A percentile compares a stretch with the other conserved stretches of the same genome.
Conservation (phyloP, 164 flowering plant genomes). For the Chloranthus sessilifolius region DNA sequence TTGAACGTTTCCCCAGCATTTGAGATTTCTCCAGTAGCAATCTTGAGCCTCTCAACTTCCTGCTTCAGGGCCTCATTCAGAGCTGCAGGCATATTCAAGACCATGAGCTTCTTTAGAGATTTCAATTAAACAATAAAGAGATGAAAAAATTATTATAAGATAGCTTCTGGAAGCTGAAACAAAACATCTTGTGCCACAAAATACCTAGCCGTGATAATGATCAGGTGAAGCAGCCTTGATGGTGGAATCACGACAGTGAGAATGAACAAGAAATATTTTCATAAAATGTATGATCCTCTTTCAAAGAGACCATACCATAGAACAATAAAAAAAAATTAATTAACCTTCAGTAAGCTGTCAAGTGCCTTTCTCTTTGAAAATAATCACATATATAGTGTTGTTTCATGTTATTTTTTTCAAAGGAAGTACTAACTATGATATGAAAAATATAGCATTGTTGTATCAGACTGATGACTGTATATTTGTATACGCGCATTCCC, state of each 20-base stretch:
- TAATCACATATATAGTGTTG: too few relatives aligned
- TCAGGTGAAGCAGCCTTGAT: not conserved
- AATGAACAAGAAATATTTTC: not conserved
- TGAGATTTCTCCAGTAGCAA: slow-evolving; percentile 64
- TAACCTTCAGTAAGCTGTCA: too few relatives aligned
- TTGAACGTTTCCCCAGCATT: slow-evolving; percentile 48
- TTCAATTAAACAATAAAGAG: not conserved
- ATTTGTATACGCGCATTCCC: too few relatives aligned
- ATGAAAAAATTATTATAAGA: not conserved
- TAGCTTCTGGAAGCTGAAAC: not conserved
- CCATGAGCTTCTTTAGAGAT: not conserved
- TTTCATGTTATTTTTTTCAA: too few relatives aligned
- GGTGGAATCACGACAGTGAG: not conserved
- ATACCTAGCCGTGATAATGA: not conserved
- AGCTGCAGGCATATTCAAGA: slow-evolving; percentile 32
- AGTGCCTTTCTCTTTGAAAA: too few relatives aligned
- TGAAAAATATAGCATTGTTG: too few relatives aligned
- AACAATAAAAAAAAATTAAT: too few relatives aligned
- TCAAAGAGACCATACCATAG: too few relatives aligned
- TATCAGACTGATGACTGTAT: too few relatives aligned
- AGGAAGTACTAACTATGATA: too few relatives aligned
- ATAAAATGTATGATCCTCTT: too few relatives aligned
- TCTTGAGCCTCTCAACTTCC: slow-evolving; percentile 77
- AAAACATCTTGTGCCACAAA: not conserved
- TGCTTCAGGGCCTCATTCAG: slow-evolving; percentile 78